A percentile compares a stretch with the other conserved stretches of the same genome.
These are phyloP conservation scores for Sordariomycetes sp. DNA, from an alignment of 2,329 filamentous ascomycete species.

Conservation along the genomic window DNA sequence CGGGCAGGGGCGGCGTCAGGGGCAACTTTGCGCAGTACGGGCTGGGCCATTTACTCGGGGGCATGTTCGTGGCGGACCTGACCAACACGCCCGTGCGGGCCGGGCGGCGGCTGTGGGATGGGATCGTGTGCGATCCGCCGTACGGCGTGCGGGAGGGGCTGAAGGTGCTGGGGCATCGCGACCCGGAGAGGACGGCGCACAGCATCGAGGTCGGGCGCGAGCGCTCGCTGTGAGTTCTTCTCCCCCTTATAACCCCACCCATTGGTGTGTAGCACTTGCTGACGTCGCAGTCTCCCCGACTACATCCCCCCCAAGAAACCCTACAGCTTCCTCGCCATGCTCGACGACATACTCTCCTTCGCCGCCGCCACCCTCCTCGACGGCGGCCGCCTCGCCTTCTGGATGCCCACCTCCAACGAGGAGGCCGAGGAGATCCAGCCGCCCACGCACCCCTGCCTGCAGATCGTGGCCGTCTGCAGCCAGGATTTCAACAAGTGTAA, in stretches of 20 bases:
- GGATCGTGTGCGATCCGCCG: constrained; percentile 89
- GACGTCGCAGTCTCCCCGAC: constrained; percentile 25
- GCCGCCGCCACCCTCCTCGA: constrained; percentile 67
- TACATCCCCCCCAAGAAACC: constrained; percentile 85
- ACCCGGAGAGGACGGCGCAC: constrained; percentile 44
- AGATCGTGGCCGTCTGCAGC: constrained; percentile 64
- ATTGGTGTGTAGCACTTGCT: constrained; percentile 7
- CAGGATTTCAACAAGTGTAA: constrained; percentile 86
- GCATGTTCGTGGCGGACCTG: constrained; percentile 75
- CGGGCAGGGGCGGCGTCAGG: constrained; percentile 36
- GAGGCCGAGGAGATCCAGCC: constrained; percentile 66
- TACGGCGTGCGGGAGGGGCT: constrained; percentile 92
- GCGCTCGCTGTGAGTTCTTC: constrained; percentile 50
- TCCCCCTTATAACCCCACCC: no score
- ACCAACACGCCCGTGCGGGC: constrained; percentile 70
- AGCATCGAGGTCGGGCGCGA: constrained; percentile 56
- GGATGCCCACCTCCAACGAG: constrained; percentile 90
- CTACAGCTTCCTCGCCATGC: constrained; percentile 84
- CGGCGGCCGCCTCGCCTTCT: constrained; percentile 75
- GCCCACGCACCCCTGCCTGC: constrained; percentile 65
- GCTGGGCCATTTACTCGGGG: constrained; percentile 54
- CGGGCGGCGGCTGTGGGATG: constrained; percentile 59
- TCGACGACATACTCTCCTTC: constrained; percentile 83
- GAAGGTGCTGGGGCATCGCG: constrained; percentile 71
- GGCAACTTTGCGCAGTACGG: constrained; percentile 83